Conservation (phyloP, 768 basidiomycete species). For the Podaxis sp. region DNA sequence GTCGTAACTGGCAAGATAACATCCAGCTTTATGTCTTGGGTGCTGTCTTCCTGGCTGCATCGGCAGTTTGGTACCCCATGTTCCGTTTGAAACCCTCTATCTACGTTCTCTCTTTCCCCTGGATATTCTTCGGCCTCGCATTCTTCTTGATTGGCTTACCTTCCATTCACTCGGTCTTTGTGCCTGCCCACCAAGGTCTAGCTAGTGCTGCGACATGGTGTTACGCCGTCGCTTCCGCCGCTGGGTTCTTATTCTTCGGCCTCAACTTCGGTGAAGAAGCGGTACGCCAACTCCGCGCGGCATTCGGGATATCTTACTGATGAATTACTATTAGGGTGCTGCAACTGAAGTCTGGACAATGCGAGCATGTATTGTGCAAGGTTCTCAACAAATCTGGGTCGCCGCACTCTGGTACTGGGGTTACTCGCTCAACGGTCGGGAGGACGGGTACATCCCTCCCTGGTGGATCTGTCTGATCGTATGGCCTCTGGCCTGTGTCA, state of each 20-base stretch:
- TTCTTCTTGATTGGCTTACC: conserved; percentile 92
- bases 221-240: conserved; percentile 90
- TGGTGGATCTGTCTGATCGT: conserved; percentile 81
- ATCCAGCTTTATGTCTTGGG: conserved; percentile 89
- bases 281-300: conserved; percentile 33
- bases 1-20: conserved; percentile 77
- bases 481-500: conserved; percentile 79
- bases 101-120: conserved; percentile 81
- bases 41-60: conserved; percentile 80
- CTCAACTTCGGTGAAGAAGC: conserved; percentile 98
- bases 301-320: conserved; percentile 1
- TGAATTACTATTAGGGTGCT: conserved; percentile 55
- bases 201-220: conserved; percentile 83
- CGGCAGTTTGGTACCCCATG: conserved; percentile 84
- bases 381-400: conserved; percentile 94
- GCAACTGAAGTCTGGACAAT: conserved; percentile 93
- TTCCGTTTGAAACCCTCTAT: conserved; percentile 88
- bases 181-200: conserved; percentile 59
- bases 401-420: conserved; percentile 98
- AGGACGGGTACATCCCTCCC: conserved; percentile 54
- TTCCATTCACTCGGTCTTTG: conserved; percentile 58
- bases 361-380: conserved; percentile 90
- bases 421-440: conserved; percentile 59
- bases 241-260: conserved; percentile 91
- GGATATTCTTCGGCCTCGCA: conserved; percentile 87